Evolutionary conservation across 148 eudicot species (phyloP).

Genomic region (Pharnaceum exiguum): DNA sequence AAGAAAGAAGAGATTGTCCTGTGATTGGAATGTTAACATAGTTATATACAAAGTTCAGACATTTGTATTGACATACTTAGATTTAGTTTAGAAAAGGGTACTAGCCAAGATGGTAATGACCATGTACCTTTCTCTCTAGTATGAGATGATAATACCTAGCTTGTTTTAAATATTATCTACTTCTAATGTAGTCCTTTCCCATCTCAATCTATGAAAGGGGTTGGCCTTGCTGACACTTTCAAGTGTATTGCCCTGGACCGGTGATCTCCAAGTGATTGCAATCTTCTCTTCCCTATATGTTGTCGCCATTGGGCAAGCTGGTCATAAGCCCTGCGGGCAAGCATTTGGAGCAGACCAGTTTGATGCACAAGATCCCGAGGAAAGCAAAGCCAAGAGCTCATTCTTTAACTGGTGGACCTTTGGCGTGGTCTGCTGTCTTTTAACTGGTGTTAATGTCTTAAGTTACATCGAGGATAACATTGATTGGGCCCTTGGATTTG

Average conservation of each 20-base stretch:
- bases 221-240: constrained; percentile 59
- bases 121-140: background rate
- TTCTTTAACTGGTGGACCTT: constrained; percentile 92
- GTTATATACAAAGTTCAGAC: too few species aligned
- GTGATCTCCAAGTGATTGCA: constrained; percentile 27
- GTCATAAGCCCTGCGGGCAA: constrained; percentile 76
- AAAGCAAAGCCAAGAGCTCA: constrained; percentile 74
- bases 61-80: too few species aligned
- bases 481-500: constrained; percentile 85
- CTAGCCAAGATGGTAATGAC: background rate
- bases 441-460: constrained; percentile 27
- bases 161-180: too few species aligned
- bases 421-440: constrained; percentile 32
- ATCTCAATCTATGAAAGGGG: constrained; percentile 42
- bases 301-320: constrained; percentile 71
- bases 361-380: constrained; percentile 55
- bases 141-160: too few species aligned
- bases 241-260: constrained; percentile 31
- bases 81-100: too few species aligned
- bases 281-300: constrained; percentile 60
- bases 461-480: constrained; percentile 75
- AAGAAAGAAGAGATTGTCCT: too few species aligned
- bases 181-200: too few species aligned
- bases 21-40: too few species aligned
- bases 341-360: constrained; percentile 98